phyloP scores from a whole-genome alignment of 108 stramenopile genomes.

The Skeletonema marinoi region DNA sequence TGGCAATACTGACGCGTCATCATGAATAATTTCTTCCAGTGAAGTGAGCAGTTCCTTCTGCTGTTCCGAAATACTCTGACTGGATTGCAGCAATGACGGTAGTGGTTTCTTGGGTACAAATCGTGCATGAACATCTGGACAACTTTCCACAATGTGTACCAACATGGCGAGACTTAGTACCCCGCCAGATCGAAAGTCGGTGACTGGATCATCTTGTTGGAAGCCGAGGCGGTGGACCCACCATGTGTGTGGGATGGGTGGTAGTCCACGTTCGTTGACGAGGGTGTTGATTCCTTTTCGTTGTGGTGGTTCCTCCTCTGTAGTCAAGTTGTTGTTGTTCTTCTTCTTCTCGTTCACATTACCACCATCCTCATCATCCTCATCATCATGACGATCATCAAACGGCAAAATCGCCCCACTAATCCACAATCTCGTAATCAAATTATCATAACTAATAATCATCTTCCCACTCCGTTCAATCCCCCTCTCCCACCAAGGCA shows the following conservation, averaged over 20 bases:
- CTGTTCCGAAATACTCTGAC: not conserved
- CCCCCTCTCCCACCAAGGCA: conserved; percentile 90
- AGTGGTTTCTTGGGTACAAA: conserved; percentile 34
- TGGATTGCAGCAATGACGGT: not conserved
- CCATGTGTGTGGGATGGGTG: conserved; percentile 78
- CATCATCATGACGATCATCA: conserved; percentile 9
- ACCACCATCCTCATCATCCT: not conserved
- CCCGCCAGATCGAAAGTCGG: conserved; percentile 90
- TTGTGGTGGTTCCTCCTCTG: not conserved
- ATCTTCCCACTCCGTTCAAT: conserved; percentile 75
- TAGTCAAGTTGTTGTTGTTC: no score
- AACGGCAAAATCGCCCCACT: conserved; percentile 78
- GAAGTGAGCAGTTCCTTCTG: conserved; percentile 4
- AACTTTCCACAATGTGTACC: conserved; percentile 76
- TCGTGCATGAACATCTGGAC: conserved; percentile 45
- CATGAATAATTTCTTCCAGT: conserved; percentile 43
- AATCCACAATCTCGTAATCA: conserved; percentile 78
- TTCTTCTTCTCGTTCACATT: no score
- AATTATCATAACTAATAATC: conserved; percentile 84
- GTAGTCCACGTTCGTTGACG: conserved; percentile 66
- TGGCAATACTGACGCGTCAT: conserved; percentile 77
- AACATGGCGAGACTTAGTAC: conserved; percentile 80
- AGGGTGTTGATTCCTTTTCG: conserved; percentile 53
- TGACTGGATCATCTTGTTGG: conserved; percentile 87
- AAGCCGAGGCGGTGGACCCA: conserved; percentile 86